These are phyloP conservation scores for Pythium sukuiense DNA, from an alignment of 352 stramenopile species.

Conservation along the genomic window DNA sequence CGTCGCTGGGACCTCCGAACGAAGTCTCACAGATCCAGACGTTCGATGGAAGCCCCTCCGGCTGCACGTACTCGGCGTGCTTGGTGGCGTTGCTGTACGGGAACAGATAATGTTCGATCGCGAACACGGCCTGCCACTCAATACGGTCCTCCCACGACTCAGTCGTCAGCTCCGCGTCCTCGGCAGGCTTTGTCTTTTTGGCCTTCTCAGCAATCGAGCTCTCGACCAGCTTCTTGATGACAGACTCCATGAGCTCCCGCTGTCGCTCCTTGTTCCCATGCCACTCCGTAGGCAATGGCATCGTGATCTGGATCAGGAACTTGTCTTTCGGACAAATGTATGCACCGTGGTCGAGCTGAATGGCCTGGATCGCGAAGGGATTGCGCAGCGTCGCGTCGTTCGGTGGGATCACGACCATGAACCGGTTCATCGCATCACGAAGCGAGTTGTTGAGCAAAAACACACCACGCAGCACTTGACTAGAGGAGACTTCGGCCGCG, in stretches of 20 bases:
- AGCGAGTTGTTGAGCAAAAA: slow-evolving; percentile 53
- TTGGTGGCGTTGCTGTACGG: slow-evolving; percentile 19
- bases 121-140: slow-evolving; percentile 60
- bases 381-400: slow-evolving; percentile 54
- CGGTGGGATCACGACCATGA: slow-evolving; percentile 72
- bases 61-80: slow-evolving; percentile 15
- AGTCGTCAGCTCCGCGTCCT: slow-evolving; percentile 19
- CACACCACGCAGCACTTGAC: slow-evolving; percentile 54
- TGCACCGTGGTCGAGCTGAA: slow-evolving; percentile 68
- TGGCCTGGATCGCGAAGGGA: slow-evolving; percentile 60
- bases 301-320: slow-evolving; percentile 70
- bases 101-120: slow-evolving; percentile 44
- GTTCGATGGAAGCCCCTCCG: slow-evolving; percentile 37
- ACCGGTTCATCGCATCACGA: slow-evolving; percentile 39
- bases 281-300: slow-evolving; percentile 46
- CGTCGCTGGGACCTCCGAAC: slow-evolving; percentile 1
- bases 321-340: slow-evolving; percentile 62
- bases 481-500: slow-evolving; percentile 21
- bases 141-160: slow-evolving; percentile 29
- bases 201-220: slow-evolving; percentile 23
- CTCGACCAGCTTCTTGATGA: slow-evolving; percentile 38
- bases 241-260: slow-evolving; percentile 34
- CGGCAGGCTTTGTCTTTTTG: background rate
- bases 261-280: slow-evolving; percentile 37
- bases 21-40: slow-evolving; percentile 52